These are phyloP conservation scores for Smallanthus sonchifolius DNA, from an alignment of 129 eudicot genomes.

Conservation along the genomic window DNA sequence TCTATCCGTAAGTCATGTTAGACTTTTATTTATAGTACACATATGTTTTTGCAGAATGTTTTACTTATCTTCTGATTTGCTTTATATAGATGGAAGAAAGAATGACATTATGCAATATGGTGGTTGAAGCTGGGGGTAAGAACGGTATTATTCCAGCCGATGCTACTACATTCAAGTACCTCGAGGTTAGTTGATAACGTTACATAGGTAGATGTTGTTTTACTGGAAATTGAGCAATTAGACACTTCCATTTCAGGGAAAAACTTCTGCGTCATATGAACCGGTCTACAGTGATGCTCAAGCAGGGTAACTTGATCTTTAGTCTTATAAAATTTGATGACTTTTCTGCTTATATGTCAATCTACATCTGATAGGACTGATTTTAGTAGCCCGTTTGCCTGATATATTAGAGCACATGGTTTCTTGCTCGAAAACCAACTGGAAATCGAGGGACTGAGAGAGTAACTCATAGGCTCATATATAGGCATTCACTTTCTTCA, in stretches of 20 bases:
- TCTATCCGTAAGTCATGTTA: constrained; percentile 39
- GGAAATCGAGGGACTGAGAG: too few relatives aligned
- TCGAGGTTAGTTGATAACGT: constrained; percentile 36
- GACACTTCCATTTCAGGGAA: constrained; percentile 23
- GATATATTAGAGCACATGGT: too few relatives aligned
- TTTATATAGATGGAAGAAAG: constrained; percentile 63
- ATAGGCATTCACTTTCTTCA: too few relatives aligned
- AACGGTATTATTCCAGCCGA: constrained; percentile 63
- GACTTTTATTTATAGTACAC: not conserved
- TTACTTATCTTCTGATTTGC: not conserved
- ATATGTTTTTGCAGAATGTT: not conserved
- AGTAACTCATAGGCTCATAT: too few relatives aligned
- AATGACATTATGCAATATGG: constrained; percentile 65
- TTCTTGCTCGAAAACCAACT: too few relatives aligned
- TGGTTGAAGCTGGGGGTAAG: constrained; percentile 36
- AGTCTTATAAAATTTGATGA: too few relatives aligned
- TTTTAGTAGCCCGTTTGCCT: too few relatives aligned
- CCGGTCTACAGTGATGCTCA: constrained; percentile 64
- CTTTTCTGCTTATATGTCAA: too few relatives aligned
- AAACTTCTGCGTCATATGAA: constrained; percentile 54
- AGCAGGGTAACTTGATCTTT: constrained; percentile 42
- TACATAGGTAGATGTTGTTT: not conserved
- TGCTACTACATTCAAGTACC: constrained; percentile 56
- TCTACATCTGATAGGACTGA: too few relatives aligned
- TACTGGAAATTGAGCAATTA: not conserved